A percentile compares a stretch with the other conserved stretches of the same genome.
These are phyloP conservation scores for Escallonia rubra DNA, from an alignment of 129 eudicot genomes.

Conservation along the genomic window DNA sequence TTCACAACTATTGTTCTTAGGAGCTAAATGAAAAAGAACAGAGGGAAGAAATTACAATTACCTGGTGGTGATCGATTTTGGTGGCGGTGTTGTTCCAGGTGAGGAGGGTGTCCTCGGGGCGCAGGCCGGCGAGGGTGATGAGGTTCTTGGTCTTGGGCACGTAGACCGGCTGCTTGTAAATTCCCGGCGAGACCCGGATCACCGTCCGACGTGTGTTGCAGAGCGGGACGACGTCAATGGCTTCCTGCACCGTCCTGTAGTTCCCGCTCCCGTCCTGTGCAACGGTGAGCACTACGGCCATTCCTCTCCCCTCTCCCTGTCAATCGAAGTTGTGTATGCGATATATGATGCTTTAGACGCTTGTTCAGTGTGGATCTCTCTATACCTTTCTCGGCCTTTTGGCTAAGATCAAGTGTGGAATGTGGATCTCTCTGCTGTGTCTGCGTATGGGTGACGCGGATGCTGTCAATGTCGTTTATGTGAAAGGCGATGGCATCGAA, in stretches of 20 bases:
- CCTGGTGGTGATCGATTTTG: slow-evolving; percentile 85
- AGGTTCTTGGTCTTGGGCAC: slow-evolving; percentile 78
- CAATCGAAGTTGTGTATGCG: too few relatives aligned
- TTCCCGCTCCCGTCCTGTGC: slow-evolving; percentile 67
- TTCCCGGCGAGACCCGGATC: slow-evolving; percentile 67
- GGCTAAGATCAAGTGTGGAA: slow-evolving; percentile 82
- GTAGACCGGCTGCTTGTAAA: slow-evolving; percentile 68
- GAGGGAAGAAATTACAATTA: not conserved
- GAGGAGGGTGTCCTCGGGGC: slow-evolving; percentile 64
- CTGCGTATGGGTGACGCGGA: too few relatives aligned
- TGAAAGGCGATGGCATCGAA: too few relatives aligned
- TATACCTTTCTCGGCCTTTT: slow-evolving; percentile 78
- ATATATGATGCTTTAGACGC: too few relatives aligned
- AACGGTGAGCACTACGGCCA: slow-evolving; percentile 53
- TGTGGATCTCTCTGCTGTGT: too few relatives aligned
- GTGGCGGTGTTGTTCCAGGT: slow-evolving; percentile 81
- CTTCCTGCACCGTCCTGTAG: slow-evolving; percentile 69
- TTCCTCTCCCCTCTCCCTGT: not conserved
- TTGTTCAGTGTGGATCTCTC: too few relatives aligned
- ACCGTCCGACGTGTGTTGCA: slow-evolving; percentile 60
- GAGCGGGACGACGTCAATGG: slow-evolving; percentile 71
- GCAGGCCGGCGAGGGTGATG: slow-evolving; percentile 65
- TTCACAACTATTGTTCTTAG: not conserved
- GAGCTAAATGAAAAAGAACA: not conserved
- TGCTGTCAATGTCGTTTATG: too few relatives aligned